Evolutionary conservation across 2,329 filamentous ascomycete genomes (phyloP).

Genomic region (Cercospora beticola): DNA sequence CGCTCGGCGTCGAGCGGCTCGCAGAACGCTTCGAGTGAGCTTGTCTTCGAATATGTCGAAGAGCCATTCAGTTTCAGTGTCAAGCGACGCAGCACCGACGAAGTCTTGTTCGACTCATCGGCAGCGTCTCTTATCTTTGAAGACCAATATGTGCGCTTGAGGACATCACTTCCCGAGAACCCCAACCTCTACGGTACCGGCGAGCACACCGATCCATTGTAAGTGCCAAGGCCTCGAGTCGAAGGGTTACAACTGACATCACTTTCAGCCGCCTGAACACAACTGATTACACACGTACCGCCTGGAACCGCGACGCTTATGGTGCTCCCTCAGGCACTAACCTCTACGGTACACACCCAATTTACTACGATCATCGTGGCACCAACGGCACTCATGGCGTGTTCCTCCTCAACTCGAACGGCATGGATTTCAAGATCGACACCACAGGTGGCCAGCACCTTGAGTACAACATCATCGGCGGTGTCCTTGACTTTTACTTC

Average conservation of each 20-base stretch:
- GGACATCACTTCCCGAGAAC: conserved; percentile 66
- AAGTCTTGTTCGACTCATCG: conserved; percentile 69
- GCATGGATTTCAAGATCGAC: conserved; percentile 74
- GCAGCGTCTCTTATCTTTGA: conserved; percentile 69
- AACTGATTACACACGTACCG: conserved; percentile 66
- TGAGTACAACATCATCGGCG: conserved; percentile 77
- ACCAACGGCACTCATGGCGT: conserved; percentile 60
- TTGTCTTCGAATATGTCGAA: conserved; percentile 55
- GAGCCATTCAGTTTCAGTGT: conserved; percentile 69
- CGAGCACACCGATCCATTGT: conserved; percentile 67
- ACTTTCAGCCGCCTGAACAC: conserved; percentile 54
- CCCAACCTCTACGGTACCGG: conserved; percentile 77
- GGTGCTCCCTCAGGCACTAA: conserved; percentile 61
- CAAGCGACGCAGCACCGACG: conserved; percentile 55
- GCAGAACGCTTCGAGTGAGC: conserved; percentile 40
- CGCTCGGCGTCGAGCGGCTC: conserved; percentile 51
- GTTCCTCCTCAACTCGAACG: conserved; percentile 70
- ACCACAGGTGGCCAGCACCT: conserved; percentile 65
- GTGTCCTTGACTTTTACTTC: conserved; percentile 66
- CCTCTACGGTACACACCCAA: conserved; percentile 70
- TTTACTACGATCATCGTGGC: conserved; percentile 72
- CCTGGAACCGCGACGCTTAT: conserved; percentile 70
- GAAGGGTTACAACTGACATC: neutral
- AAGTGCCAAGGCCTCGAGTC: conserved; percentile 8
- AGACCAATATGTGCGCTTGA: conserved; percentile 71